Base-by-base conservation (phyloP, 1,284 basidiomycete species). In the Ceratobasidium sp. region DNA sequence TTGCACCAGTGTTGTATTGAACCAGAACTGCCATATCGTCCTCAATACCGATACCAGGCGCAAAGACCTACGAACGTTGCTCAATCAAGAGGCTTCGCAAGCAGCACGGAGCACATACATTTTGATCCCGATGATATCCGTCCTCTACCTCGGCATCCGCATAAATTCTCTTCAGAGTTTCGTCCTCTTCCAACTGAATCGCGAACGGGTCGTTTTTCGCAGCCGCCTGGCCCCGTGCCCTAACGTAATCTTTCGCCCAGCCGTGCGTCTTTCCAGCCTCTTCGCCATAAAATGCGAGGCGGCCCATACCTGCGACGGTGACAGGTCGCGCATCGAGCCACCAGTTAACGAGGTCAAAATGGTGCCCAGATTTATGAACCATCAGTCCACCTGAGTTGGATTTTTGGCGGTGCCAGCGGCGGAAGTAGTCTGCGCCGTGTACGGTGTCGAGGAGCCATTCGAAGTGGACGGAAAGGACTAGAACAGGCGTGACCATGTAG, bases 401-500 rank as follows among this genome's bases (percentile, higher is more conserved):
- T 83, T 89, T 90, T 81, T 87, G 87, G 56, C 88, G 83, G 80
- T 89, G 88, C 88, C 89, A 90, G 68, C 88, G 84, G 28, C 87
- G 84, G 82, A 89, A 89, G 82, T 89, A 89, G 83, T 90, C 88
- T n/a, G 88, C 88, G 44, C 89, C 88, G 79, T 89, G 89, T 6
- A 89, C 88, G 2, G 84, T 86, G 75, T 85, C 84, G 17, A 89
- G 84, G 13, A 89, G 83, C 88, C 89, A 90, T 82, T 90, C 88
- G 78, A 90, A 89, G 82, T 90, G 88, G 17, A 90, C 87, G 15
- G 87, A 88, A 76, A 89, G 84, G 78, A 89, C 87, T 86, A 73
- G 20, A 4, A 54, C 20, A 67, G 20, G 7, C 20, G 40, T 38
- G 28, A 28, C 4, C 15, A 2, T 28, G 17, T 15, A 23, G 9